Base-by-base conservation (phyloP, 345 rosid species). In the Zanthoxylum bungeanum region DNA sequence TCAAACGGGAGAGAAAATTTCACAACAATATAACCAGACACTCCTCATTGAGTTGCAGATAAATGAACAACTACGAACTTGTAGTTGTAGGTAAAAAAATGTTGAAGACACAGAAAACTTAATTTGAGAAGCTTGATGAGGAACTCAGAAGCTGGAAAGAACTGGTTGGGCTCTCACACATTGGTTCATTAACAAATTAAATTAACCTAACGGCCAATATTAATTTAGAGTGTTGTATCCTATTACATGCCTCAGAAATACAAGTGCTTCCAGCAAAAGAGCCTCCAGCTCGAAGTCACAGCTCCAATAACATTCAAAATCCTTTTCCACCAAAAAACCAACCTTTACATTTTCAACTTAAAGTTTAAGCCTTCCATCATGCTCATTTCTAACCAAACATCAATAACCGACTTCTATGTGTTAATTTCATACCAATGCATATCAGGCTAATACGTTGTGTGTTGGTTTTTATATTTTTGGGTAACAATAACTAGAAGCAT, bases 371-470 rank as follows among this genome's bases (percentile, higher is more conserved):
- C 11, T 42, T 60, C 36, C 65, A 49, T 21, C 9, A 0, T 49
- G 42, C 2, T 21, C 33, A 34, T 66, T 66, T 66, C 31, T 50
- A 51, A 51, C 44, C 21, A 31, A 49, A 49, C 58, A 49, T n/a
- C n/a, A n/a, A n/a, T n/a, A n/a, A n/a, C n/a, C n/a, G n/a, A n/a
- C n/a, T n/a, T n/a, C n/a, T n/a, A n/a, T n/a, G n/a, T n/a, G n/a
- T n/a, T n/a, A 44, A 7, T 47, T 30, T 22, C 42, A 34, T 7
- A 55, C 9, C 24, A 2, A 37, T 64, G 46, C 12, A 42, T 42
- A 14, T 64, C 68, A 57, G 59, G 34, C 49, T 66, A 37, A 49
- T 76, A 66, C 27, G 16, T 33, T 47, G n/a, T n/a, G n/a, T n/a
- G 3, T 2, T 63, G 64, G 42, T 42, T 49, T 71, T 36, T 25